Evolutionary conservation across 2,329 filamentous ascomycete genomes (phyloP).

Genomic region (Botryosphaeria dothidea): DNA sequence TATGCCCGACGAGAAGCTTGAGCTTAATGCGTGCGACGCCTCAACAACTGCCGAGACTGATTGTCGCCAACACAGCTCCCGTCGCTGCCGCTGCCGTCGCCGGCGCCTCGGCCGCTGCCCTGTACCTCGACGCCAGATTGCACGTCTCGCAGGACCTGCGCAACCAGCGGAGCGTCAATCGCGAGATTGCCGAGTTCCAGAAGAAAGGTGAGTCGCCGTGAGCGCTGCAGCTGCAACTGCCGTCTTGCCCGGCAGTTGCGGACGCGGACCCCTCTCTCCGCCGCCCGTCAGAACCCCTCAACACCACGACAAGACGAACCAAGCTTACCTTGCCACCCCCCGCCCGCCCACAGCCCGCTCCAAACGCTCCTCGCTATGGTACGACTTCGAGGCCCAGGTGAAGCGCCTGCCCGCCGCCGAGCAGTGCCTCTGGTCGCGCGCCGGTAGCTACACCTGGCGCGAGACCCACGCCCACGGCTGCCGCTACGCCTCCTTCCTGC

Average conservation of each 20-base stretch:
- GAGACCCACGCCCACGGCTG: slow-evolving; percentile 39
- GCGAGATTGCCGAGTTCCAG: not conserved
- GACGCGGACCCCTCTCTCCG: no score
- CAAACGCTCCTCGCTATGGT: slow-evolving; percentile 63
- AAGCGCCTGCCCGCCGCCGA: slow-evolving; percentile 31
- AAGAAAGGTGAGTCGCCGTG: slow-evolving; percentile 5
- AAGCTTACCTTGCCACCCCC: no score
- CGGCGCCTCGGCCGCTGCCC: slow-evolving; percentile 45
- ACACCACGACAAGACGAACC: not conserved
- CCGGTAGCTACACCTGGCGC: slow-evolving; percentile 56
- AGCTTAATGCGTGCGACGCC: not conserved
- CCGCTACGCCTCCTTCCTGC: slow-evolving; percentile 39
- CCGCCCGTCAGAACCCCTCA: slow-evolving; percentile 31
- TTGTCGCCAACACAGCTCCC: not conserved
- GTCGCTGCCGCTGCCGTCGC: slow-evolving; percentile 20
- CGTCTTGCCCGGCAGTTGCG: slow-evolving; percentile 43
- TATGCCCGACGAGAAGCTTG: not conserved
- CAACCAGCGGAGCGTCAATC: not conserved
- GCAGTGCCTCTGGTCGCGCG: slow-evolving; percentile 50
- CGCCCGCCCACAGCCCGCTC: not conserved
- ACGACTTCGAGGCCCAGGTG: slow-evolving; percentile 62
- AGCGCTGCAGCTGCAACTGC: slow-evolving; percentile 30
- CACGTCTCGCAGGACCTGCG: slow-evolving; percentile 62
- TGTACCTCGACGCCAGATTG: slow-evolving; percentile 70
- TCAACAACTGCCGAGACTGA: not conserved